phyloP scores from a whole-genome alignment of 2,329 filamentous ascomycete genomes.

The Nigrospora osmanthi region DNA sequence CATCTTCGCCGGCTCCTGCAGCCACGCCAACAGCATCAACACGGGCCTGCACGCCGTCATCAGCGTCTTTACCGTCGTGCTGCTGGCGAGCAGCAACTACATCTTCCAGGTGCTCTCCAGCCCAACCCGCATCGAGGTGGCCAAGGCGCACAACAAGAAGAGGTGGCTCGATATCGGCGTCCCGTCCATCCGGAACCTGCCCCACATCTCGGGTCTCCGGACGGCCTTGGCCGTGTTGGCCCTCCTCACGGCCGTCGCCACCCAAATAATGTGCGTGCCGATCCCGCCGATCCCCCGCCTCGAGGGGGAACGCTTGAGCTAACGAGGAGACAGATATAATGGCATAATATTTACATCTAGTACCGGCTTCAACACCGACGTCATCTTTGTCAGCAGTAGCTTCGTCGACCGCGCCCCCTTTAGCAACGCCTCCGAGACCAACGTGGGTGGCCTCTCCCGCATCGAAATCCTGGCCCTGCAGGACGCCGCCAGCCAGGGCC shows the following conservation, averaged over 20 bases:
- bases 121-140: conserved; percentile 41
- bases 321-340: conserved; percentile 34
- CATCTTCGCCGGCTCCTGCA: conserved; percentile 30
- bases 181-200: conserved; percentile 42
- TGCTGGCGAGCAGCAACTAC: conserved; percentile 44
- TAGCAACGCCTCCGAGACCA: conserved; percentile 23
- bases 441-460: conserved; percentile 23
- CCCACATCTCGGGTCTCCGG: conserved; percentile 31
- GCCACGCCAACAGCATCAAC: conserved; percentile 24
- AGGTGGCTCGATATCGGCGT: conserved; percentile 47
- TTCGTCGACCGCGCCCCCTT: conserved; percentile 29
- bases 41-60: conserved; percentile 35
- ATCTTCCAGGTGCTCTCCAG: conserved; percentile 46
- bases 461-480: conserved; percentile 27
- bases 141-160: conserved; percentile 33
- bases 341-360: conserved; percentile 37
- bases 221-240: conserved; percentile 28
- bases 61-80: conserved; percentile 31
- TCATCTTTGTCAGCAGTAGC: conserved; percentile 25
- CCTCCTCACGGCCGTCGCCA: conserved; percentile 31
- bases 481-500: conserved; percentile 17
- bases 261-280: conserved; percentile 40
- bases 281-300: not conserved
- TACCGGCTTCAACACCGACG: conserved; percentile 20
- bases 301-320: too few species aligned